Base-by-base conservation (phyloP, 129 eudicot genomes). In the Erigeron canadensis region DNA sequence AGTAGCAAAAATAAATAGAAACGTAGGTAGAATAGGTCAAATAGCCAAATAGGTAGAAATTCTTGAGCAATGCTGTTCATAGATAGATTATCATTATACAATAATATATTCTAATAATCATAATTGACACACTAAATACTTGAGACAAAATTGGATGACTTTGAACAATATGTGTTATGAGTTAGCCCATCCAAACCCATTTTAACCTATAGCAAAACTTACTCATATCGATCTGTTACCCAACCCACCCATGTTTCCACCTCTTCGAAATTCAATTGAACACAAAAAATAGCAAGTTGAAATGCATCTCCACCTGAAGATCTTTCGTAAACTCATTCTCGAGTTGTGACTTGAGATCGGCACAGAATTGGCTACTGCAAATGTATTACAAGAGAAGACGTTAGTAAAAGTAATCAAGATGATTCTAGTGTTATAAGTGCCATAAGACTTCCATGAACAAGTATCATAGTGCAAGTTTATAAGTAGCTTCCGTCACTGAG, bases 311-410 rank as follows among this genome's bases (percentile, higher is more conserved):
- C 7, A 81, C 74, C 69, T 87, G 96, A 67, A 94, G 86, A 72
- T 93, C 75, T 65, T 81, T 84, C 82, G 78, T 73, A 63, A 94
- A 94, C 70, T 94, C 99, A 77, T 94, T 79, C 80, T 94, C 89
- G 58, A 94, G 76, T 70, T 87, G 93, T 16, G 81, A 82, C 68
- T 84, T 88, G 72, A 94, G 87, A 69, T 94, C 97, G 56, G 7
- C 51, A 80, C 79, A 84, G 70, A 87, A 94, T 71, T 88, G 99
- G 81, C 86, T 81, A 82, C 99, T 94, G 96, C 90, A 85, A 82
- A 73, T 13, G 61, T 72, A 16, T 66, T n/a, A 19, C 28, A 77
- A 63, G 53, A 38, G 45, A 11, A 65, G 37, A 80, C n/a, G 10
- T 46, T n/a, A 67, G 55, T 71, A 43, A 44, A 69, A 18, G 18